Evolutionary conservation across 176 grass and related monocot genomes (phyloP), one percentile per base, ranked within the genome.

Genomic region (Coix lacrymajobi): DNA sequence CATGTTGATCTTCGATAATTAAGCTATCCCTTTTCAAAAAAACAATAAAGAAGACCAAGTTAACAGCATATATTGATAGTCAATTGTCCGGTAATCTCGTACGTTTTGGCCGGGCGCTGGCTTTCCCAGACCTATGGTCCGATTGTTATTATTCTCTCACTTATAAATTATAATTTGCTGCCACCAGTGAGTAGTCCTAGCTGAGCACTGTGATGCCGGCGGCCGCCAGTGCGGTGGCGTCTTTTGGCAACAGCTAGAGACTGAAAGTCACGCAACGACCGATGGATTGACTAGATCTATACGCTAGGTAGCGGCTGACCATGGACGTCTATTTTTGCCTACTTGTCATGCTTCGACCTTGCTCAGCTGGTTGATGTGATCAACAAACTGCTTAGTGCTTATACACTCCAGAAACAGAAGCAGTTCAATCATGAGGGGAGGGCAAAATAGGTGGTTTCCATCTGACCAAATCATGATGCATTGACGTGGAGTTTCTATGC

Each of bases 231-330:
- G 46, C 15, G 37, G 5, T 69, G 58, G 12, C 77, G 25, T 80
- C 30, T 86, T 60, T 33, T 5, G 68, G 41, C 57, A 48, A 13
- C 68, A 75, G 77, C 77, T 24, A 45, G 58, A 74, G 45, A n/a
- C 73, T 40, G 69, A 80, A 68, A 88, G 87, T 84, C 81, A 75
- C 34, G 40, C 63, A 6, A 6, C 39, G 70, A 85, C 70, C 20
- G 32, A 29, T 71, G 7, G 69, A 73, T 22, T 75, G 77, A 89
- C 82, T 6, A 8, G 34, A 22, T 9, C 11, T 58, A 20, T 1
- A 11, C 17, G 66, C 34, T 13, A 7, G 16, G 5, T 15, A 8
- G 8, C 32, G 39, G 6, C 28, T 48, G 4, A 43, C 29, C 58
- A 32, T 80, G 66, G 54, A 33, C 25, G 66, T 83, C 74, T 16